Percentiles rank a stretch among this genome's conserved stretches.
Conservation (phyloP, 208 protist genomes). For the Trypanosoma rangeli region DNA sequence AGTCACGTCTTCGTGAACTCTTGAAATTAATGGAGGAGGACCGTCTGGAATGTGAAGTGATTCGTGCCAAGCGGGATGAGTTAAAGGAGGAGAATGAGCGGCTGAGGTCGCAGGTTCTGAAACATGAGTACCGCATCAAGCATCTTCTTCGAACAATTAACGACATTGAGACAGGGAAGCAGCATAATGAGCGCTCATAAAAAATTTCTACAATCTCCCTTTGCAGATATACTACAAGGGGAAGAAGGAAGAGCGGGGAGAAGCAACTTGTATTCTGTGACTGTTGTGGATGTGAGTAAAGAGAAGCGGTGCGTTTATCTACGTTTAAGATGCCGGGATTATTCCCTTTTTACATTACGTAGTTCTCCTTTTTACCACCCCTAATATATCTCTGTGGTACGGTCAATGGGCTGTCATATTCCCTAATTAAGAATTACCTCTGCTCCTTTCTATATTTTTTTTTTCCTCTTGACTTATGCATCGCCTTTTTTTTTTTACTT, state of each 20-base stretch:
- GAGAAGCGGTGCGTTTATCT: not conserved
- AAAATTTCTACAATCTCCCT: not conserved
- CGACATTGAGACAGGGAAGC: constrained; percentile 32
- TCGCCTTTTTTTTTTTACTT: constrained; percentile 13
- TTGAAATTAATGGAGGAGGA: constrained; percentile 66
- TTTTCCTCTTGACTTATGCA: not conserved
- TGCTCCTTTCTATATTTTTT: not conserved
- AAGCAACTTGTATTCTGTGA: not conserved
- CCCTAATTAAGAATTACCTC: not conserved
- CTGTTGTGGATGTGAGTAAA: not conserved
- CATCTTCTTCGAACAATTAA: constrained; percentile 84
- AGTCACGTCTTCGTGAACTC: constrained; percentile 49
- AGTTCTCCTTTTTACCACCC: not conserved
- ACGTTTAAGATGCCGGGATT: not conserved
- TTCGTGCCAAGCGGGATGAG: constrained; percentile 76
- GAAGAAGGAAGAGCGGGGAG: not conserved
- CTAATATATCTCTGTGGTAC: not conserved
- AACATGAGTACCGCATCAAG: constrained; percentile 83
- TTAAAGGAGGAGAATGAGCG: constrained; percentile 76
- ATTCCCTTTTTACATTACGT: not conserved
- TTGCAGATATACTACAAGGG: not conserved
- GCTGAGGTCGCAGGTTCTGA: constrained; percentile 55
- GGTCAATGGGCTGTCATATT: not conserved
- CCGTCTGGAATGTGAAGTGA: constrained; percentile 73
- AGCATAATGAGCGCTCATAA: not conserved